Evolutionary conservation across 176 grass and related monocot genomes (phyloP), one percentile per base, ranked within the genome.

Genomic region (Secale cereale): DNA sequence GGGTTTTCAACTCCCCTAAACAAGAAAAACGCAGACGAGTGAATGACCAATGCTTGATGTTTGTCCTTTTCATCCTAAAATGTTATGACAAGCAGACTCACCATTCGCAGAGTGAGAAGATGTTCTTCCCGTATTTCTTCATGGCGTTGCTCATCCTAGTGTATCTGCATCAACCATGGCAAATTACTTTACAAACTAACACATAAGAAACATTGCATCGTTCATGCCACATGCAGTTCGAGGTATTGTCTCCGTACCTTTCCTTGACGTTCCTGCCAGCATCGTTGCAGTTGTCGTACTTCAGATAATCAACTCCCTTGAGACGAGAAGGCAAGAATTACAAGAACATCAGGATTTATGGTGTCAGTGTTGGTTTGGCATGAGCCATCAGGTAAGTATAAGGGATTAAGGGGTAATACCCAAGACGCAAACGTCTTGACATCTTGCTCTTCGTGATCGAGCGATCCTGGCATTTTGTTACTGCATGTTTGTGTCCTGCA

Each of bases 101-200:
- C 93, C 96, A 95, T 90, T 98, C 96, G 50, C 93, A 98, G 6
- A 98, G 79, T 45, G 96, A 95, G 83, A 95, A 95, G 78, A 95
- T 98, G 75, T 7, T 87, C 83, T 81, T 95, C 80, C 96, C 93
- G 22, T 83, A 90, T 3, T 84, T 87, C 81, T 89, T 91, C 87
- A 98, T 80, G 78, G 96, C 93, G 29, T 50, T 87, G 87, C 87
- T 94, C 93, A 98, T 98, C 65, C 59, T 98, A 50, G 78, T 85
- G 56, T 98, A 98, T 79, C 96, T 98, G 85, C 45, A 78, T 81
- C n/a, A 59, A 7, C 37, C 23, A 84, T 20, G 29, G 82, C 12
- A 68, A 31, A 59, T 63, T 76, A 70, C 13, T 80, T 26, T 29
- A 50, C 20, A 70, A 45, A 35, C 60, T 54, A 31, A 29, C 14